Conservation (phyloP, 306 rosid species). For the Quillaja saponaria region DNA sequence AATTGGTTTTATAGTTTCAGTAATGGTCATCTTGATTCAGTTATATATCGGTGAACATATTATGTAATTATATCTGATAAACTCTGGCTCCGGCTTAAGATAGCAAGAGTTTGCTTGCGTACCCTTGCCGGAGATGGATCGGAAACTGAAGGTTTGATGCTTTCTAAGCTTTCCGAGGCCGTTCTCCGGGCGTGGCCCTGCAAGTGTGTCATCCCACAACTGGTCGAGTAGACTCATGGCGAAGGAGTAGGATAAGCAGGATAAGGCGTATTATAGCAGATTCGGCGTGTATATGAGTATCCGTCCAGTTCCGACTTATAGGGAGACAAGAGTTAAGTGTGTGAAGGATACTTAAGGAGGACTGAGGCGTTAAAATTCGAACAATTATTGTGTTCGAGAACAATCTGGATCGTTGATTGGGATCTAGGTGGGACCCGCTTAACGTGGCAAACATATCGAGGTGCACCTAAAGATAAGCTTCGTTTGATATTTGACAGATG, state of each 20-base stretch:
- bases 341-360: constrained; percentile 32
- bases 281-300: too few relatives aligned
- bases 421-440: background rate
- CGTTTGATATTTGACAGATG: constrained; percentile 22
- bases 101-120: constrained; percentile 33
- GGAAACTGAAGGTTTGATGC: constrained; percentile 41
- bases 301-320: background rate
- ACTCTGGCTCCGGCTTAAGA: background rate
- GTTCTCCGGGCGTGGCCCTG: constrained; percentile 82
- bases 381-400: constrained; percentile 14
- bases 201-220: constrained; percentile 96
- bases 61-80: background rate
- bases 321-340: background rate
- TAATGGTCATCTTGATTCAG: too few relatives aligned
- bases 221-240: constrained; percentile 86
- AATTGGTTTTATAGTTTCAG: background rate
- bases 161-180: constrained; percentile 91
- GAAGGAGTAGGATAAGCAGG: background rate
- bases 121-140: constrained; percentile 68
- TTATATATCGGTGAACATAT: background rate
- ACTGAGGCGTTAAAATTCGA: constrained; percentile 39
- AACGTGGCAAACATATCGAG: constrained; percentile 39
- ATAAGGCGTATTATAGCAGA: background rate
- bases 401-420: constrained; percentile 27
- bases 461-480: constrained; percentile 42